Evolutionary conservation across 352 stramenopile species (phyloP), one percentile per base, ranked within the genome.

Genomic region (Sclerospora graminicola): DNA sequence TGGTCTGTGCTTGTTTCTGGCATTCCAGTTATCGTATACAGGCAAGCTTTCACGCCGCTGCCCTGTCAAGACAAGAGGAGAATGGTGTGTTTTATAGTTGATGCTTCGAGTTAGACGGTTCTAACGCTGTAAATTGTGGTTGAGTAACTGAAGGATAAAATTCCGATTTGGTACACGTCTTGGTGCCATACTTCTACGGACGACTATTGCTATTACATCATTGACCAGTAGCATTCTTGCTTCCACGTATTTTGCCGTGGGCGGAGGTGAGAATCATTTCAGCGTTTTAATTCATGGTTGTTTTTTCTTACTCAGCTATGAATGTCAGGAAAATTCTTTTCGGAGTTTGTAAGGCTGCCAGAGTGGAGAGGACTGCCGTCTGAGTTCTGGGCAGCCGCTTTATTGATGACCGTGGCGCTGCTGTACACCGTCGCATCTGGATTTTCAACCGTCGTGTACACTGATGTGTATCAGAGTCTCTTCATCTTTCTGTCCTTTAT

Each of bases 401-500:
- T 79, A 20, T 61, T 89, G 39, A 89, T 89, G 77, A 31, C 57
- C 8, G 45, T 86, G 21, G 73, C 69, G 8, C 63, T 89, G 28
- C 26, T 83, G 20, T 89, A 89, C 57, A 89, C 77, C 1, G 60
- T 89, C 40, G 69, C 69, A 2, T 70, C 77, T 3, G 77, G 77
- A 0, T 89, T 71, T 51, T 80, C 74, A 27, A 84, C 77, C 1
- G 71, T 86, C 24, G 77, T 89, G 37, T 85, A 82, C 66, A 89
- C 77, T 18, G 77, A 89, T 28, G 74, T 89, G 21, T 89, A 89
- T 46, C 77, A 89, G 57, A 86, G 73, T 27, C 18, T 86, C 18
- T 89, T 89, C 43, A 87, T 89, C 54, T 89, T 85, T 48, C 56
- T 63, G 31, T 86, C 77, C 2, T 89, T 89, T 40, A 34, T 70